These are phyloP conservation scores for Graphilbum ipis-grandicollis DNA, from an alignment of 2,329 filamentous ascomycete genomes.

Conservation along the genomic window DNA sequence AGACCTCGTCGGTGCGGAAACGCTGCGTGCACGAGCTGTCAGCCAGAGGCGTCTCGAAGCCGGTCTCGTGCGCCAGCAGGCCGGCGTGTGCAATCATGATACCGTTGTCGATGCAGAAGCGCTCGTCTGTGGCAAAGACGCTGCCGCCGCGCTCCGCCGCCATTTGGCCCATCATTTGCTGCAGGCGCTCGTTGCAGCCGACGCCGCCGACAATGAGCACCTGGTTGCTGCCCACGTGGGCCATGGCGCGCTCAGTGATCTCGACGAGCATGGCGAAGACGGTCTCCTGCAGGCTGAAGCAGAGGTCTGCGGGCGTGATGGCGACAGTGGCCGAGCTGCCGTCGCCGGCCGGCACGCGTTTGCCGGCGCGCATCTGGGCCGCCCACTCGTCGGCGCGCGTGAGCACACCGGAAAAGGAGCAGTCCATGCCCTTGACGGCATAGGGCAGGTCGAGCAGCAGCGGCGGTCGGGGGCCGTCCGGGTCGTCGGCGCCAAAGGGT, in stretches of 20 bases:
- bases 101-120: conserved; percentile 97
- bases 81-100: conserved; percentile 99
- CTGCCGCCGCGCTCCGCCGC: conserved; percentile 72
- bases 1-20: conserved; percentile 69
- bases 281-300: conserved; percentile 90
- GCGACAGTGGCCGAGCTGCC: too few relatives aligned
- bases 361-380: conserved; percentile 37
- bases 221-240: conserved; percentile 79
- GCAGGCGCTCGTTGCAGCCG: conserved; percentile 82
- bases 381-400: conserved; percentile 69
- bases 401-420: conserved; percentile 84
- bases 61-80: conserved; percentile 65
- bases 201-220: conserved; percentile 93
- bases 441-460: conserved; percentile 79
- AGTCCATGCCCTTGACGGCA: conserved; percentile 97
- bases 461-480: conserved; percentile 33
- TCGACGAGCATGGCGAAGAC: conserved; percentile 95
- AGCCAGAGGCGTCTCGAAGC: conserved; percentile 57
- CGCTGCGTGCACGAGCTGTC: conserved; percentile 76
- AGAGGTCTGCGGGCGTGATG: conserved; percentile 74
- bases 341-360: conserved; percentile 26
- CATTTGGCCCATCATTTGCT: conserved; percentile 98
- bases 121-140: conserved; percentile 88
- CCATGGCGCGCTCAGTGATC: conserved; percentile 97
- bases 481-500: conserved; percentile 6